Percentiles rank a stretch among this genome's conserved stretches.
These are phyloP conservation scores for Talaromyces verruculosus DNA, from an alignment of 2,329 filamentous ascomycete species.

Conservation along the genomic window DNA sequence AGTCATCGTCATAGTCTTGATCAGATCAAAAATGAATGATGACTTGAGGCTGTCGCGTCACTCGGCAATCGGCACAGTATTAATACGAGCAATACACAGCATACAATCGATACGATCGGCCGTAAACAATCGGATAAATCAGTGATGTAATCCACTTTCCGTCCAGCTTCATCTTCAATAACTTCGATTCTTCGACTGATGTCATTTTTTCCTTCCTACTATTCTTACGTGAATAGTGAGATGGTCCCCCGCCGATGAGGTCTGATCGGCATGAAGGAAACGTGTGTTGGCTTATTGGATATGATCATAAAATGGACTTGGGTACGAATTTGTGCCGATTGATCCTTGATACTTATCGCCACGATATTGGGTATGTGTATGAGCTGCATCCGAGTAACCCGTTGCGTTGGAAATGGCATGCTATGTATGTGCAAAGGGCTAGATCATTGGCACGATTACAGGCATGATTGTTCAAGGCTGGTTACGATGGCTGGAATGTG, in stretches of 20 bases:
- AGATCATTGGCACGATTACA: background rate
- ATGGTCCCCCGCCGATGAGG: background rate
- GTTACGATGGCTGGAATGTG: conserved; percentile 7
- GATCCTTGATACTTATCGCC: background rate
- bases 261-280: background rate
- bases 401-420: background rate
- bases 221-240: background rate
- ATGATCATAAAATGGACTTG: background rate
- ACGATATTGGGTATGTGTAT: background rate
- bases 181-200: background rate
- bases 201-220: background rate
- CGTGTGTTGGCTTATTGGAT: background rate
- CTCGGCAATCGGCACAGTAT: conserved; percentile 7
- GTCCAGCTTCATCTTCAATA: background rate
- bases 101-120: background rate
- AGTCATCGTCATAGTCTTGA: background rate
- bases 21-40: background rate
- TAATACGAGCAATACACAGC: background rate
- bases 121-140: background rate
- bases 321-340: background rate
- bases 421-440: background rate
- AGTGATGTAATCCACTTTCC: background rate
- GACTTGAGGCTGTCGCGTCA: background rate
- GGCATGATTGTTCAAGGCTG: background rate
- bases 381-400: background rate